Conservation (phyloP, 164 flowering plant species). For the Cinnamomum micranthum region DNA sequence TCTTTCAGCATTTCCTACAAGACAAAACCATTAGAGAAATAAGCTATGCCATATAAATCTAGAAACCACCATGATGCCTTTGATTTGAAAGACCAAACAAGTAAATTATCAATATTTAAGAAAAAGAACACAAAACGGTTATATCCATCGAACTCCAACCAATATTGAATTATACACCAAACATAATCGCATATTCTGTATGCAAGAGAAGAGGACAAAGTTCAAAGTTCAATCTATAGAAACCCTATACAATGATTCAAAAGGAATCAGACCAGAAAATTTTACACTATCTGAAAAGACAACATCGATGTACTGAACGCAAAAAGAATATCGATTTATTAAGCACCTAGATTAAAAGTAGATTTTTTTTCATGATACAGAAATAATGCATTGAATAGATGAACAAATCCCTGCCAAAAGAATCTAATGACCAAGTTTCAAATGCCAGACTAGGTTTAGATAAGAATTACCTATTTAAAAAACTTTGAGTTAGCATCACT, state of each 20-base stretch:
- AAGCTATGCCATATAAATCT: not conserved
- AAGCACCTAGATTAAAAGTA: no score
- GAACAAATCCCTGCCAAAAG: no score
- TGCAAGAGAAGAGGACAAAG: not conserved
- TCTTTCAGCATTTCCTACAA: conserved; percentile 99
- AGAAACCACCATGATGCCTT: not conserved
- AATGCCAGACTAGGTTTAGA: no score
- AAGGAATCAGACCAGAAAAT: not conserved
- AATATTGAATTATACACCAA: not conserved
- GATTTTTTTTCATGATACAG: no score
- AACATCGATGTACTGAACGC: not conserved
- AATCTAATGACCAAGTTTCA: no score
- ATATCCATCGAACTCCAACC: not conserved
- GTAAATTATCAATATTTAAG: not conserved
- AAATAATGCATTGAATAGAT: no score
- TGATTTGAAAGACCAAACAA: not conserved
- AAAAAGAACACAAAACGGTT: not conserved
- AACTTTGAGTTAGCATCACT: no score
- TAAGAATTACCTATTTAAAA: no score
- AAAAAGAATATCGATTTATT: no score
- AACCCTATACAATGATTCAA: not conserved
- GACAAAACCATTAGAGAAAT: conserved; percentile 1
- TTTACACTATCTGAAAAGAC: not conserved
- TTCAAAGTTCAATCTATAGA: not conserved
- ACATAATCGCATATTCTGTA: not conserved